Conservation (phyloP, 2,329 filamentous ascomycete species). For the Hypoxylon sp. region DNA sequence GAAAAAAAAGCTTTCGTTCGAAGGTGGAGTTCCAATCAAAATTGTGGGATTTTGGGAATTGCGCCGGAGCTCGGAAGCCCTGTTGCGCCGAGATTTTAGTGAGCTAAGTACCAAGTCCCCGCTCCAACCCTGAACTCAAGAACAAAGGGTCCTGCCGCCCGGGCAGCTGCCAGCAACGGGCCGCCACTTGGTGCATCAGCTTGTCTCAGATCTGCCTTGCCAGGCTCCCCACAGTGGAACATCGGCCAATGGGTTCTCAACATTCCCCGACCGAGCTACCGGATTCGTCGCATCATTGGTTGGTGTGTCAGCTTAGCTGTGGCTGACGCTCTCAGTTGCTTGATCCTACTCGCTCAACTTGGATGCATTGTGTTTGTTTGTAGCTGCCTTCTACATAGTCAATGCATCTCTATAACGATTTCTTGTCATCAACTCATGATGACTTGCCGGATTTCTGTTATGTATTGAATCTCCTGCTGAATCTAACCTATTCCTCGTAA, state of each 20-base stretch:
- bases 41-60: constrained; percentile 34
- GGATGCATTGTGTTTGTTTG: constrained; percentile 18
- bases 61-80: constrained; percentile 33
- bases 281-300: constrained; percentile 37
- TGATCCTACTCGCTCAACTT: constrained; percentile 15
- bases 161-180: background rate
- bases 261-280: constrained; percentile 22
- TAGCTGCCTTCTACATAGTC: constrained; percentile 8
- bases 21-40: constrained; percentile 45
- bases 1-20: constrained; percentile 48
- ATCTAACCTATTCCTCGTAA: constrained; percentile 1
- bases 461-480: constrained; percentile 16
- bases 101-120: background rate
- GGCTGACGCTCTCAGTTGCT: constrained; percentile 28
- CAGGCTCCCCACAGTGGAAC: constrained; percentile 19
- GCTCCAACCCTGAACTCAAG: too few relatives aligned
- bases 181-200: constrained; percentile 8
- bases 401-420: constrained; percentile 3
- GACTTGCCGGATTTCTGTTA: constrained; percentile 20
- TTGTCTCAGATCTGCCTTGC: constrained; percentile 29
- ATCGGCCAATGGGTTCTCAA: constrained; percentile 24
- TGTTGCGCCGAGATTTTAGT: constrained; percentile 26
- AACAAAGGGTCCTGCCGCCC: too few relatives aligned
- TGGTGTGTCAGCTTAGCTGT: constrained; percentile 31
- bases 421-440: constrained; percentile 21